Base-by-base conservation (phyloP, 1,284 basidiomycete genomes). In the Ustilago esculenta region DNA sequence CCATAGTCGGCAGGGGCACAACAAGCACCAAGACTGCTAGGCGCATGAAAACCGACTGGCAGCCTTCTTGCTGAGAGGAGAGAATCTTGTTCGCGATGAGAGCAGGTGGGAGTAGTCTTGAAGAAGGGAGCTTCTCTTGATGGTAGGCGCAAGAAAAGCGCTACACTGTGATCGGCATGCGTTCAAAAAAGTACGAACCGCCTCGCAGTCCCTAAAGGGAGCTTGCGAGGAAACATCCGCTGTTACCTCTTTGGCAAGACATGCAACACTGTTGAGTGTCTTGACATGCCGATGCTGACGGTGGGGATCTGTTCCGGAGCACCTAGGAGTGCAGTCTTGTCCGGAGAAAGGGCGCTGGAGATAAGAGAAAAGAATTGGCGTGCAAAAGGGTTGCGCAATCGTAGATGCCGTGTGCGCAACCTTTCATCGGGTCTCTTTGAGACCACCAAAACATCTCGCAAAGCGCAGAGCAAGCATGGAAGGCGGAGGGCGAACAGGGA, bases 51-150 rank as follows among this genome's bases (percentile, higher is more conserved):
- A n/a, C n/a, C n/a, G n/a, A n/a, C n/a, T n/a, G n/a, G n/a, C n/a
- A n/a, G n/a, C n/a, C n/a, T n/a, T n/a, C n/a, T n/a, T n/a, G n/a
- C n/a, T n/a, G n/a, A n/a, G n/a, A n/a, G n/a, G n/a, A n/a, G n/a
- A n/a, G n/a, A n/a, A n/a, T n/a, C n/a, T n/a, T n/a, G n/a, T n/a
- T n/a, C n/a, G n/a, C n/a, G n/a, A n/a, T n/a, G n/a, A n/a, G n/a
- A n/a, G n/a, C n/a, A n/a, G n/a, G n/a, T n/a, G n/a, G n/a, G n/a
- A n/a, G n/a, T n/a, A n/a, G n/a, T n/a, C n/a, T n/a, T n/a, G n/a
- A n/a, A n/a, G n/a, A n/a, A n/a, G n/a, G n/a, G n/a, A 43, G 64
- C 64, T 67, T 67, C 64, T 67, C 64, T 60, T 67, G 64, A 55
- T 23, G 56, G 44, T 35, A 24, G 34, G 27, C 24, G 29, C 30